Percentiles rank a stretch among this genome's conserved stretches.
These are phyloP conservation scores for Pseudogymnoascus sp. DNA, from an alignment of 2,329 filamentous ascomycete species.

Conservation along the genomic window DNA sequence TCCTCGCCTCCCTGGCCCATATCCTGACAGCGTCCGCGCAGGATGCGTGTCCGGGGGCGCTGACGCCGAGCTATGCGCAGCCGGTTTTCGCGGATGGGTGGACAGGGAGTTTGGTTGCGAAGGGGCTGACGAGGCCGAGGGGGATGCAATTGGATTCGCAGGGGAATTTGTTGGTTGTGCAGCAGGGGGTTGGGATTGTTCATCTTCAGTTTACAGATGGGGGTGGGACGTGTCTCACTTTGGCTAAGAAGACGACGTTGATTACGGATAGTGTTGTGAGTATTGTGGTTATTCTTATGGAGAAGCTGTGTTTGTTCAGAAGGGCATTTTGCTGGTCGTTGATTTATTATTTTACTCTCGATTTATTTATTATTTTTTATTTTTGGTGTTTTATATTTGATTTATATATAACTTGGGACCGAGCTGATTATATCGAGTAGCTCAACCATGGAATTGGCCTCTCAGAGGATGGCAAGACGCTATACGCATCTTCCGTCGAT, in stretches of 20 bases:
- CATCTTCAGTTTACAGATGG: conserved; percentile 25
- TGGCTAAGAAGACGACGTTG: conserved; percentile 21
- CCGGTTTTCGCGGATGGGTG: conserved; percentile 26
- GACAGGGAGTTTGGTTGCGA: conserved; percentile 25
- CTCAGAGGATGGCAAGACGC: conserved; percentile 45
- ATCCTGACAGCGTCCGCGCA: neutral
- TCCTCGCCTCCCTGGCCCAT: neutral
- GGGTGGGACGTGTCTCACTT: conserved; percentile 21
- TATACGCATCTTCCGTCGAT: conserved; percentile 52
- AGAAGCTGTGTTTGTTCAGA: neutral
- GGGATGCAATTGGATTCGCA: conserved; percentile 29
- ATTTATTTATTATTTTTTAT: neutral
- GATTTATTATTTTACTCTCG: neutral
- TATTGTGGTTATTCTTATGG: neutral
- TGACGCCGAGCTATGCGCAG: conserved; percentile 19
- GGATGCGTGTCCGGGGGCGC: neutral
- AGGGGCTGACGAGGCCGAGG: conserved; percentile 24
- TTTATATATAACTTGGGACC: neutral
- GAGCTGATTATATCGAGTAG: conserved; percentile 28
- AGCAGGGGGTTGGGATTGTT: conserved; percentile 26
- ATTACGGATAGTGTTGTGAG: conserved; percentile 20
- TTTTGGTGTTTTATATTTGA: neutral
- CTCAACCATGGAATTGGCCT: conserved; percentile 53
- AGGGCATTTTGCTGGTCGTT: neutral
- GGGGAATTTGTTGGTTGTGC: conserved; percentile 29